Evolutionary conservation across 2,329 filamentous ascomycete species (phyloP).

Genomic region (Talaromyces sp.): DNA sequence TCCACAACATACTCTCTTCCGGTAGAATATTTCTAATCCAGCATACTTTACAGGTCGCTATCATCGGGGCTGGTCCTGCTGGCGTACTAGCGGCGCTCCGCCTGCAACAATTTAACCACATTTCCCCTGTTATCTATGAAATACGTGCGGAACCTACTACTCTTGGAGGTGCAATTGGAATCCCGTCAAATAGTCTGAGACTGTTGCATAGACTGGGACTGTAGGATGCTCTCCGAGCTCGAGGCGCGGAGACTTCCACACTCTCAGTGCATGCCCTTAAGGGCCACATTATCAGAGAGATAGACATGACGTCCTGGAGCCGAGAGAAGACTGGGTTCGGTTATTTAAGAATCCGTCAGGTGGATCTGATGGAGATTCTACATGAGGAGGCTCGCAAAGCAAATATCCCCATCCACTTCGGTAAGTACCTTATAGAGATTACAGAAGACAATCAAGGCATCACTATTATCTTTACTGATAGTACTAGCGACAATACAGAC

Average conservation of each 20-base stretch:
- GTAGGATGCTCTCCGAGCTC: not conserved
- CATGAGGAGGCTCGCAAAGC: slow-evolving; percentile 15
- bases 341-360: slow-evolving; percentile 23
- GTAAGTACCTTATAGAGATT: slow-evolving; percentile 17
- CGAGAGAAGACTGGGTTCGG: slow-evolving; percentile 21
- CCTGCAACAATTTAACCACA: not conserved
- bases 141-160: slow-evolving; percentile 22
- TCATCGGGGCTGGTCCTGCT: not conserved
- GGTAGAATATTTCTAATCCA: too few relatives aligned
- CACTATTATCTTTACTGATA: slow-evolving; percentile 22
- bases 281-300: not conserved
- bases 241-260: not conserved
- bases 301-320: not conserved
- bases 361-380: slow-evolving; percentile 23
- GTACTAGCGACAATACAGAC: slow-evolving; percentile 19
- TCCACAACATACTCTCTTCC: too few relatives aligned
- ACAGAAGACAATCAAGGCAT: slow-evolving; percentile 17
- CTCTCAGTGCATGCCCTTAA: not conserved
- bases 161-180: slow-evolving; percentile 23
- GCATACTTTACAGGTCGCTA: not conserved
- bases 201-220: slow-evolving; percentile 19
- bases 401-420: slow-evolving; percentile 20
- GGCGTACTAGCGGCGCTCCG: not conserved
- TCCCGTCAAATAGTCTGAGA: slow-evolving; percentile 24
- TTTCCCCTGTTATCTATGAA: slow-evolving; percentile 21